Conservation (phyloP, 306 rosid species). For the Cercis canadensis region DNA sequence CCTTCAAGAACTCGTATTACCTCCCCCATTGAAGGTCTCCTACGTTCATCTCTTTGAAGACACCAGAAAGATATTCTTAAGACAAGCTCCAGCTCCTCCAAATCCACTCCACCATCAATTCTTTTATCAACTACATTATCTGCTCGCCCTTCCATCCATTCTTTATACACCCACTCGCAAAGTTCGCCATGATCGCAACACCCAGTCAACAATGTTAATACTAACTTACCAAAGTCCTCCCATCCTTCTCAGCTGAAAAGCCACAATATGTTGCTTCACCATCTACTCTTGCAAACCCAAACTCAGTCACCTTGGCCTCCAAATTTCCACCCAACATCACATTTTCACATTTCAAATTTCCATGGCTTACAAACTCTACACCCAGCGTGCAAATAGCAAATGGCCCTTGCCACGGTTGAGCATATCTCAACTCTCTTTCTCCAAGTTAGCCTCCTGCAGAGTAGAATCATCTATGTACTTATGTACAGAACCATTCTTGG, state of each 20-base stretch:
- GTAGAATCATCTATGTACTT: slow-evolving; percentile 54
- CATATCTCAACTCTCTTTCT: slow-evolving; percentile 72
- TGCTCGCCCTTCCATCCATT: slow-evolving; percentile 62
- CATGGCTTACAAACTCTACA: slow-evolving; percentile 83
- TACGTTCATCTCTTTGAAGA: slow-evolving; percentile 61
- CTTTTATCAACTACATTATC: slow-evolving; percentile 60
- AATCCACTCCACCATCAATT: slow-evolving; percentile 46
- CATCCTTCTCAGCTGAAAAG: slow-evolving; percentile 68
- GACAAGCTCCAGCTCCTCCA: slow-evolving; percentile 62
- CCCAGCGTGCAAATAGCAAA: slow-evolving; percentile 72
- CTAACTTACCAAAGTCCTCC: slow-evolving; percentile 72
- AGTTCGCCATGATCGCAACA: slow-evolving; percentile 45
- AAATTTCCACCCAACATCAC: slow-evolving; percentile 67
- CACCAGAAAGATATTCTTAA: slow-evolving; percentile 87
- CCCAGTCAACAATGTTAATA: slow-evolving; percentile 61
- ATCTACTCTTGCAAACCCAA: slow-evolving; percentile 58
- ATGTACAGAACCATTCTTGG: slow-evolving; percentile 63
- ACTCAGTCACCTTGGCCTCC: slow-evolving; percentile 66
- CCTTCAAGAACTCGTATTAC: slow-evolving; percentile 82
- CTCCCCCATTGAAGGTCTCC: slow-evolving; percentile 78
- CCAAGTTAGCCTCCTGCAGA: slow-evolving; percentile 70
- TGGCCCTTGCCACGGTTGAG: slow-evolving; percentile 69
- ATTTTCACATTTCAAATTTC: slow-evolving; percentile 66
- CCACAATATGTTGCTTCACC: slow-evolving; percentile 46
- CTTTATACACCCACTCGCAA: slow-evolving; percentile 63